Evolutionary conservation across 768 basidiomycete genomes (phyloP), one percentile per base, ranked within the genome.

Genomic region (Wakefieldia striispora): DNA sequence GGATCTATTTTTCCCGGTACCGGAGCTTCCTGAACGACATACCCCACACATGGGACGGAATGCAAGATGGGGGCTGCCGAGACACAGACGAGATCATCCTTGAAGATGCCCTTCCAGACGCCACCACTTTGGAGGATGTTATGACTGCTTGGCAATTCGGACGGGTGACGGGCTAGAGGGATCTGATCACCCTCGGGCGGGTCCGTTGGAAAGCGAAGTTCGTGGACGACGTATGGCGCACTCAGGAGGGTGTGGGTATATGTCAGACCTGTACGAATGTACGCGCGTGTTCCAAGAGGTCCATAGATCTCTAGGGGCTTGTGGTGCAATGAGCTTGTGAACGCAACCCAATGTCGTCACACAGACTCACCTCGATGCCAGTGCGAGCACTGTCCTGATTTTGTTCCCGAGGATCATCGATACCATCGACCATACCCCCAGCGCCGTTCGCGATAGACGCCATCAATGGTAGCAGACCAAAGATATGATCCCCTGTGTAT

Each of bases 281-380:
- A 92, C 21, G 86, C 82, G 20, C 92, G 83, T 1, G 88, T 89
- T 17, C 92, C 91, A 7, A 83, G 68, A 11, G 90, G 92, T 6
- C 92, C 92, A 57, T 92, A 95, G 44, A 95, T 89, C 64, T 94
- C 88, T 3, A 93, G 54, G 16, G 78, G 77, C 88, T 89, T 54
- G 14, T 29, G 16, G 23, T 31, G 38, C 13, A 20, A 16, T 68
- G 29, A 63, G 50, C 41, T 17, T 49, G 47, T 16, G 33, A 33
- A n/a, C n/a, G n/a, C n/a, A n/a, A n/a, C n/a, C n/a, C n/a, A n/a
- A n/a, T n/a, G n/a, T n/a, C n/a, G n/a, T n/a, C n/a, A n/a, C n/a
- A 47, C 24, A 24, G 49, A 58, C 63, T 13, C 11, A 66, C 64
- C 53, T 58, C 50, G 24, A 40, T 14, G 1, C 26, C 26, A 8